A percentile compares a stretch with the other conserved stretches of the same genome.
Conservation (phyloP, 2,329 filamentous ascomycete species). For the Cladosporium sphaerospermum region DNA sequence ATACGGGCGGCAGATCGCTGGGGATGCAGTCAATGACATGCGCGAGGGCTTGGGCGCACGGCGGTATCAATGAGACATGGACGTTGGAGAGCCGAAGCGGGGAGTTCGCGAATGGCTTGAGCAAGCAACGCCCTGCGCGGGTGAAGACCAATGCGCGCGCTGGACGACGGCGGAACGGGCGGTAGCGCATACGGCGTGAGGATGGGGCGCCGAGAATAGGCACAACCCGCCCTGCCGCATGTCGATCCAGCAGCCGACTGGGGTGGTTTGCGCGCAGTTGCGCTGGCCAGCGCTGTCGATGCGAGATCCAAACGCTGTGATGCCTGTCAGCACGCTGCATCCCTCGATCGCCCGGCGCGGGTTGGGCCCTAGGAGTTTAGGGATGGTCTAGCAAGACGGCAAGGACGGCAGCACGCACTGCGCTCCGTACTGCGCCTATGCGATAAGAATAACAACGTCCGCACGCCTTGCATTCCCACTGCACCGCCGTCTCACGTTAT, state of each 20-base stretch:
- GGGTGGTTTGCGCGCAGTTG: no score
- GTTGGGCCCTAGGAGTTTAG: no score
- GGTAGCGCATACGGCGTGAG: background rate
- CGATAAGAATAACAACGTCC: background rate
- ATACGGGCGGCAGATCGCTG: background rate
- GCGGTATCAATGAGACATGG: slow-evolving; percentile 9
- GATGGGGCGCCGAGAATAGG: slow-evolving; percentile 11
- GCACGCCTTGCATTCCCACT: background rate
- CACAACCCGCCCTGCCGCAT: background rate
- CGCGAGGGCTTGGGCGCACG: background rate
- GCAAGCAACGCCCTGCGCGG: background rate
- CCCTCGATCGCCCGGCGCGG: no score
- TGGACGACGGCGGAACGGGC: background rate
- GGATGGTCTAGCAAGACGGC: no score
- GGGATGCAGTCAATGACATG: background rate
- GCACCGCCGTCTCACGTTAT: slow-evolving; percentile 5
- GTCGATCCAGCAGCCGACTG: no score
- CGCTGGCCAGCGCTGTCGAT: no score
- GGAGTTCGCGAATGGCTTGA: background rate
- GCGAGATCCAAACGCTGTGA: no score
- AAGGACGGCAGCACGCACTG: background rate
- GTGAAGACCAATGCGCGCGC: slow-evolving; percentile 7
- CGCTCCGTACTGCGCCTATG: background rate
- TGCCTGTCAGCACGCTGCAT: no score
- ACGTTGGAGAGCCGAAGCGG: slow-evolving; percentile 11